Percentiles rank a stretch among this genome's conserved stretches.
These are phyloP conservation scores for Leishmania aethiopica DNA, from an alignment of 208 protist species.

Conservation along the genomic window DNA sequence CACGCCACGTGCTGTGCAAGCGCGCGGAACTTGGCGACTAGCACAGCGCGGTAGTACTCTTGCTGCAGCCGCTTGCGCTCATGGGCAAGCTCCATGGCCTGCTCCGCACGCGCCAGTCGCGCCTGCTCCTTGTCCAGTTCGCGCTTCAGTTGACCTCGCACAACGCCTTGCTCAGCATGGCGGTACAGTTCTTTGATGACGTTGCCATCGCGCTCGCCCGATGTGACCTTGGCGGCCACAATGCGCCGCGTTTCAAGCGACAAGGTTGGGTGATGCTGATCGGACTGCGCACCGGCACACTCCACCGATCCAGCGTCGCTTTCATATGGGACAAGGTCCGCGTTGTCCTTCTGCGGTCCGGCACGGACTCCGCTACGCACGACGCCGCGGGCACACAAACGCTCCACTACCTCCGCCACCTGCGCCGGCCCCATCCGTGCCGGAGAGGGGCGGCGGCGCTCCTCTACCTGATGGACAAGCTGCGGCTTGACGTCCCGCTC, in stretches of 20 bases:
- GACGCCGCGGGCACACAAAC: conserved; percentile 54
- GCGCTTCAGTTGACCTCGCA: conserved; percentile 18
- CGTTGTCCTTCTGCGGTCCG: neutral
- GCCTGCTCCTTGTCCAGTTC: conserved; percentile 39
- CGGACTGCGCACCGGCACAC: neutral
- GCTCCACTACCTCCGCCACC: conserved; percentile 61
- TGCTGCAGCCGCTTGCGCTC: conserved; percentile 37
- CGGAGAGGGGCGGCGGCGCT: conserved; percentile 24
- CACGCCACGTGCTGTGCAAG: conserved; percentile 32
- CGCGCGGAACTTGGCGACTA: conserved; percentile 64
- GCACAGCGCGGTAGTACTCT: conserved; percentile 46
- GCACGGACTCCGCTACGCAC: conserved; percentile 22
- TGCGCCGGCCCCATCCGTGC: conserved; percentile 30
- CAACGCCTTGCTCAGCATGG: conserved; percentile 18
- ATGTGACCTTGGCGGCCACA: conserved; percentile 43
- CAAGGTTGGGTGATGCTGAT: conserved; percentile 43
- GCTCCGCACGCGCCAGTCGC: conserved; percentile 26
- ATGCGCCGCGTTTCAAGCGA: conserved; percentile 60
- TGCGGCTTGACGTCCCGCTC: conserved; percentile 48
- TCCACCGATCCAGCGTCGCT: neutral
- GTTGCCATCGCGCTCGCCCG: conserved; percentile 47
- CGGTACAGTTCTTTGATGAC: conserved; percentile 47
- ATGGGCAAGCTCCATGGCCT: conserved; percentile 25
- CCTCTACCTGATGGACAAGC: conserved; percentile 61
- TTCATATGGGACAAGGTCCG: neutral